Base-by-base conservation (phyloP, 140 eudicot species). In the Stevia rebaudiana region DNA sequence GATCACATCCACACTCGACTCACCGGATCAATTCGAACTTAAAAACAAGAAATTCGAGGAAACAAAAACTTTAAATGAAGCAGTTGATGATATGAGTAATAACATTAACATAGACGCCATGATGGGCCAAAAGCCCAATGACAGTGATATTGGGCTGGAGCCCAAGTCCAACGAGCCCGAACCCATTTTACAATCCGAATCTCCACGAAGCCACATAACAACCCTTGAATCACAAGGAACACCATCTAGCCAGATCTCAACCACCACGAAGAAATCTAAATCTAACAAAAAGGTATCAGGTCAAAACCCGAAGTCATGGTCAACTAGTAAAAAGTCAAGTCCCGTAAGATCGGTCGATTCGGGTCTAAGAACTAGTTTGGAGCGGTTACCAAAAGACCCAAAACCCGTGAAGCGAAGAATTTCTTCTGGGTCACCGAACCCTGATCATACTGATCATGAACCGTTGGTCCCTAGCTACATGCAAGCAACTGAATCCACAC, bases 401-500 rank as follows among this genome's bases (percentile, higher is more conserved):
- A 84, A 82, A 78, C 21, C 79, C 16, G 89, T 79, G 57, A 87
- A 91, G 65, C 70, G 87, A 33, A 76, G 96, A 21, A 87, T 74
- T 57, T 88, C 95, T 18, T 76, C 72, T n/a, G 92, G 96, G 39
- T 83, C 92, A 62, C 69, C 83, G 0, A 87, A 50, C 63, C 79
- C 96, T 6, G 89, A 83, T 31, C 67, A 66, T 1, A 53, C 16
- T 67, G 94, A 87, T 67, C 82, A 80, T 31, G 96, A 87, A 46
- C 83, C 8, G 15, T 56, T 82, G 36, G 47, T 91, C 39, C 98
- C 98, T 0, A 83, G 95, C 49, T 91, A 91, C 73, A 91, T 91
- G 98, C 96, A 91, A 61, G 87, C 95, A 11, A 91, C 98, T 13
- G 87, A 91, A 73, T 87, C 96, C 44, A 96, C 98, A 9, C 85